A percentile compares a stretch with the other conserved stretches of the same genome.
Conservation (phyloP, 2,329 filamentous ascomycete genomes). For the Biscogniauxia sp. region DNA sequence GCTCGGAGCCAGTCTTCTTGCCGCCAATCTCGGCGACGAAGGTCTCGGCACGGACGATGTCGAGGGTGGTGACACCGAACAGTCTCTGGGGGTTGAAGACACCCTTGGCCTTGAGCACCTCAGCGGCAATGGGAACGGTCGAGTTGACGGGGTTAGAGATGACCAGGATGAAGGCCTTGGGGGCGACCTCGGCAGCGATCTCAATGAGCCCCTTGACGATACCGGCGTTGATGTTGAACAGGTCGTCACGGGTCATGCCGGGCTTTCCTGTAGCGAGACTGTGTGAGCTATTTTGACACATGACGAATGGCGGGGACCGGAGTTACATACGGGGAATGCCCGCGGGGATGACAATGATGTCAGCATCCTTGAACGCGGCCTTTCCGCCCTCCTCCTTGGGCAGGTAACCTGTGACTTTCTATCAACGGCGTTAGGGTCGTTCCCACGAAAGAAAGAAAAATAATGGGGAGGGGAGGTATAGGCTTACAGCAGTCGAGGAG, state of each 20-base stretch:
- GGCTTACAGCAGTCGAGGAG: constrained; percentile 73
- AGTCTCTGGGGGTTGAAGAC: constrained; percentile 95
- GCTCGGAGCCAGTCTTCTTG: constrained; percentile 76
- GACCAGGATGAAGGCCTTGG: constrained; percentile 92
- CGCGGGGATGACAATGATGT: constrained; percentile 95
- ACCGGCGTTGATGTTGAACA: constrained; percentile 99
- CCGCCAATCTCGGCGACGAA: constrained; percentile 86
- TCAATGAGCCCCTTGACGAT: constrained; percentile 95
- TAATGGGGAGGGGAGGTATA: background rate
- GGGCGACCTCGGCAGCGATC: constrained; percentile 80
- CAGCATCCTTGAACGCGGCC: constrained; percentile 84
- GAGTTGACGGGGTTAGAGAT: constrained; percentile 99
- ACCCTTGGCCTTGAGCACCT: constrained; percentile 89
- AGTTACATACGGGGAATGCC: constrained; percentile 84
- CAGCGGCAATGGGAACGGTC: constrained; percentile 94
- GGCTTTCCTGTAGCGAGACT: constrained; percentile 73
- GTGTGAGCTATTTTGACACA: constrained; percentile 23
- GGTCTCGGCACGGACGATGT: constrained; percentile 96
- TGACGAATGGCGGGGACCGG: background rate
- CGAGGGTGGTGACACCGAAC: constrained; percentile 97
- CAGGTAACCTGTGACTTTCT: constrained; percentile 87
- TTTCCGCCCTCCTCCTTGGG: constrained; percentile 84
- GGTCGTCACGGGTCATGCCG: constrained; percentile 98
- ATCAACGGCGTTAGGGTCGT: constrained; percentile 31
- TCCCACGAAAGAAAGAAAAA: background rate